These are phyloP conservation scores for Hymenoscyphus scutula DNA, from an alignment of 2,329 filamentous ascomycete species.

Conservation along the genomic window DNA sequence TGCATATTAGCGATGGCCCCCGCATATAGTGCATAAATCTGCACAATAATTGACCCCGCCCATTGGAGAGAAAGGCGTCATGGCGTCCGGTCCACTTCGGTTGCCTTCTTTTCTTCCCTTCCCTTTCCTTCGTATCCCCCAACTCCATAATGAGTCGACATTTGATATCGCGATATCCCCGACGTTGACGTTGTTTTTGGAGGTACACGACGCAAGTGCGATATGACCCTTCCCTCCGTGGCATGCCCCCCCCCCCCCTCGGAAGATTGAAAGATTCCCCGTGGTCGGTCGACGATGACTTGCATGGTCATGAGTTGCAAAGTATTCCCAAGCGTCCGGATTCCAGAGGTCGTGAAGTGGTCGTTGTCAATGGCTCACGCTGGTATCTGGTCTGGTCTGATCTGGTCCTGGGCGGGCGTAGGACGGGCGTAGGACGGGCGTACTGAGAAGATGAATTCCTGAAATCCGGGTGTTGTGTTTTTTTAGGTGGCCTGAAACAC, in stretches of 20 bases:
- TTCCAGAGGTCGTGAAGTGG: background rate
- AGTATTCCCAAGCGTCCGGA: background rate
- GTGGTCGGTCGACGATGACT: slow-evolving; percentile 12
- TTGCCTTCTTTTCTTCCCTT: slow-evolving; percentile 9
- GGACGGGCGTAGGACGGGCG: too few relatives aligned
- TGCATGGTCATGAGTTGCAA: slow-evolving; percentile 11
- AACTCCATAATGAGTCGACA: slow-evolving; percentile 10
- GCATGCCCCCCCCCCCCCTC: too few relatives aligned
- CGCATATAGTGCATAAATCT: slow-evolving; percentile 20
- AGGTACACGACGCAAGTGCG: background rate
- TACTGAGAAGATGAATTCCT: slow-evolving; percentile 12
- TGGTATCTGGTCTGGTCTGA: background rate
- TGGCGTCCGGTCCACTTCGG: slow-evolving; percentile 18
- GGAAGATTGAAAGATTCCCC: background rate
- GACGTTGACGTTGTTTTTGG: background rate
- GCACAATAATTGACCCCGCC: slow-evolving; percentile 9
- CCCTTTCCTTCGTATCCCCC: slow-evolving; percentile 5
- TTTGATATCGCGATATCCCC: background rate
- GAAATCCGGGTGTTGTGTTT: slow-evolving; percentile 13
- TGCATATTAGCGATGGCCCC: slow-evolving; percentile 22
- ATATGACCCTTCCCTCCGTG: background rate
- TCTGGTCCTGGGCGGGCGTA: too few relatives aligned
- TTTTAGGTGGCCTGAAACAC: slow-evolving; percentile 16
- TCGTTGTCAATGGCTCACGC: slow-evolving; percentile 3
- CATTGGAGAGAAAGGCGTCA: slow-evolving; percentile 9